Conservation (phyloP, 257 asterid genomes). For the Gentiana straminea region DNA sequence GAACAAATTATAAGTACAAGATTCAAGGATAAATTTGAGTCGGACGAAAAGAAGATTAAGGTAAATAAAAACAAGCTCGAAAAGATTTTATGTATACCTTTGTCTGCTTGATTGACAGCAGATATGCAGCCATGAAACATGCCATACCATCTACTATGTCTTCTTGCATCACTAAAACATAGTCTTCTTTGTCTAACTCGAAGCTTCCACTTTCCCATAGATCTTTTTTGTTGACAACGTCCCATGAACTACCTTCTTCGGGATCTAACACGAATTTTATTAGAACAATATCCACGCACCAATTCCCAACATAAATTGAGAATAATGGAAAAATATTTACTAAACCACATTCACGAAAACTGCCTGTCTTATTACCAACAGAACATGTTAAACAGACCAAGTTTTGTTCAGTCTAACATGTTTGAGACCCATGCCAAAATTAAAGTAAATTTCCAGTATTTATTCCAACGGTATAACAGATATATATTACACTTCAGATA, state of each 20-base stretch:
- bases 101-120: constrained; percentile 80
- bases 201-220: constrained; percentile 73
- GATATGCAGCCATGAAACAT: constrained; percentile 94
- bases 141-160: constrained; percentile 98
- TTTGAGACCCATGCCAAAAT: not conserved
- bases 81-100: constrained; percentile 37
- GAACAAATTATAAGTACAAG: not conserved
- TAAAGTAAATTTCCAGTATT: not conserved
- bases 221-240: constrained; percentile 74
- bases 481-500: not conserved
- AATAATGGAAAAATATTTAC: not conserved
- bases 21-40: not conserved
- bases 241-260: constrained; percentile 94
- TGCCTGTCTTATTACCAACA: too few relatives aligned
- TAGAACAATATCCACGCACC: not conserved
- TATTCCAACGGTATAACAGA: not conserved
- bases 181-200: constrained; percentile 65
- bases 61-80: not conserved
- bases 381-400: not conserved
- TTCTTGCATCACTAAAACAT: constrained; percentile 87
- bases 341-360: too few relatives aligned
- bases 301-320: not conserved
- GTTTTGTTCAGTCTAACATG: not conserved
- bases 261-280: constrained; percentile 23
- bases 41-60: not conserved